Base-by-base conservation (phyloP, 371 early-diverging fungal species). In the Apophysomyces sp. region DNA sequence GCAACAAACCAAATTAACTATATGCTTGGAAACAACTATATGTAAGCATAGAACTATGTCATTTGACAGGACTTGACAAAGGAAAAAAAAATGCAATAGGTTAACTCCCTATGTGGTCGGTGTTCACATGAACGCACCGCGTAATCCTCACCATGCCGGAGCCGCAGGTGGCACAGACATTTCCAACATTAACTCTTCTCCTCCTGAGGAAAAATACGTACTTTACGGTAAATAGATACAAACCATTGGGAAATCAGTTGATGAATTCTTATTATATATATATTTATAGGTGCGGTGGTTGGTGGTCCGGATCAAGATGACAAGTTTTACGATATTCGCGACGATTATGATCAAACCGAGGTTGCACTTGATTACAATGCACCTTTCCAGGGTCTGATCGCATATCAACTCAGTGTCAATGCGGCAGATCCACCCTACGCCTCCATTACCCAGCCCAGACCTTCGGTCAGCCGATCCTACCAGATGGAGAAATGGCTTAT, bases 331-430 rank as follows among this genome's bases (percentile, higher is more conserved):
- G 83, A 85, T 59, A 52, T 62, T 4, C 79, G 85, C 15, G 63
- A 69, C 24, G 73, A 83, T 37, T 86, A 76, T 73, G 40, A 62
- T 7, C 80, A 86, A 56, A 77, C 68, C 18, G 86, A 86, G 66
- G 85, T 81, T 13, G 82, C 83, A 0, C 58, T 84, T 34, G 81
- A 83, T 57, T 85, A 85, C 60, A 81, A 85, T 52, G 82, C 83
- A 16, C 80, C 83, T 0, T 74, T 82, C 56, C 77, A 77, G 18
- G 73, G 74, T 2, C 40, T 85, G 52, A 63, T 85, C 51, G 83
- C 85, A 0, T 79, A 83, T 67, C 82, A 83, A 59, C 64, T 83
- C 8, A 67, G 71, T 52, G 71, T 68, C 18, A 60, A 79, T 13
- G 66, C 69, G 6, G 28, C 26, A 1, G 75, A 78, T 55, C 85